A percentile compares a stretch with the other conserved stretches of the same genome.
Conservation (phyloP, 352 stramenopile genomes). For the Pythium myriotylum region DNA sequence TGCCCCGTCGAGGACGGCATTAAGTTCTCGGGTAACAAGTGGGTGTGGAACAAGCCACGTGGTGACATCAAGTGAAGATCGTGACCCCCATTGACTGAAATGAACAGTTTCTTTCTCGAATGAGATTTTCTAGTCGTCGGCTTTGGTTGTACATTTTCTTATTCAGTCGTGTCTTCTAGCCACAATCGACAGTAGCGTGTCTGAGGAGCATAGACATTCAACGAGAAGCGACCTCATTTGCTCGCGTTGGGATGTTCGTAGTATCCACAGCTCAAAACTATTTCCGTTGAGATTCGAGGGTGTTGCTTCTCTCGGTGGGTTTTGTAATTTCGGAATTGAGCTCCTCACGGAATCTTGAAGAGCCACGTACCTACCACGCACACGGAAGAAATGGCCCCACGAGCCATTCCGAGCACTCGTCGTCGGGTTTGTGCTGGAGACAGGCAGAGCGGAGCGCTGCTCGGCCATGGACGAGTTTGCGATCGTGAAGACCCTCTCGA, state of each 20-base stretch:
- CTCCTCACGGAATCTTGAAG: slow-evolving; percentile 10
- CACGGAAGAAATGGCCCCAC: background rate
- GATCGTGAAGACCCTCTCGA: slow-evolving; percentile 44
- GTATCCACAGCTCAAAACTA: too few relatives aligned
- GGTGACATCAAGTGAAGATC: background rate
- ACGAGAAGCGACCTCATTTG: too few relatives aligned
- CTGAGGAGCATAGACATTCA: too few relatives aligned
- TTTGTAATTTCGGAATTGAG: background rate
- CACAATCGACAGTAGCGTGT: too few relatives aligned
- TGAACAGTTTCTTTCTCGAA: background rate
- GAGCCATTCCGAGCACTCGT: background rate
- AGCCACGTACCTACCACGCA: background rate
- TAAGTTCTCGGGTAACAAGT: slow-evolving; percentile 83
- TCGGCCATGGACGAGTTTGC: slow-evolving; percentile 39
- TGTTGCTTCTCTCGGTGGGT: too few relatives aligned
- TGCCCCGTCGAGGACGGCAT: slow-evolving; percentile 68
- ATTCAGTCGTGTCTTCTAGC: too few relatives aligned
- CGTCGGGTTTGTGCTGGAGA: background rate
- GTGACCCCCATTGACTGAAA: background rate
- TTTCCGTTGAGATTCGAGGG: too few relatives aligned
- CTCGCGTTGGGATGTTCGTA: too few relatives aligned
- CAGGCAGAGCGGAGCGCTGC: background rate
- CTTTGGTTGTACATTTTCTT: background rate
- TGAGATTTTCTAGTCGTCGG: background rate
- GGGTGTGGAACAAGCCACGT: slow-evolving; percentile 78